These are phyloP conservation scores for Fusarium vanettenii DNA, from an alignment of 2,329 filamentous ascomycete species.

Conservation along the genomic window DNA sequence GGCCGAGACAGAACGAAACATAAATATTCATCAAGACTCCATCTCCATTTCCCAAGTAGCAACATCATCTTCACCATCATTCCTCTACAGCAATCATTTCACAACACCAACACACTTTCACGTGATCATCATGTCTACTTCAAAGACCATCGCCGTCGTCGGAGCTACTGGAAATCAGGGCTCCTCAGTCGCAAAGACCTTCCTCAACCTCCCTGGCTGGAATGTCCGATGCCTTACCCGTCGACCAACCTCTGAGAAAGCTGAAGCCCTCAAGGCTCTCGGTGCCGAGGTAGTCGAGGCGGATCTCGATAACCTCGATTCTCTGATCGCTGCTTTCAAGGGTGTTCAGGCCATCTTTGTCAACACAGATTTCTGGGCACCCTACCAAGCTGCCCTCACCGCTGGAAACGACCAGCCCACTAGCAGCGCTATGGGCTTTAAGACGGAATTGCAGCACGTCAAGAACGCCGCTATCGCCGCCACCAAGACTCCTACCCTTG, in stretches of 20 bases:
- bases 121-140: conserved; percentile 11
- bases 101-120: background rate
- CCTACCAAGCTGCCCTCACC: conserved; percentile 53
- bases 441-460: conserved; percentile 61
- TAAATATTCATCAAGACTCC: background rate
- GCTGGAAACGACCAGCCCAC: conserved; percentile 48
- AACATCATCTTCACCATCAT: background rate
- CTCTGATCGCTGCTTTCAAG: conserved; percentile 53
- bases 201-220: conserved; percentile 52
- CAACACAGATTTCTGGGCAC: conserved; percentile 64
- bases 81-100: background rate
- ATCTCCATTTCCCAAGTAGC: background rate
- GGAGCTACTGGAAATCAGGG: conserved; percentile 62
- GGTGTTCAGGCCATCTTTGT: conserved; percentile 61
- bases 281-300: conserved; percentile 58
- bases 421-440: conserved; percentile 53
- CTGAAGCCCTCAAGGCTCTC: conserved; percentile 50
- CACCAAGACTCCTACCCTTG: conserved; percentile 51
- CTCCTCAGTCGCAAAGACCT: conserved; percentile 58
- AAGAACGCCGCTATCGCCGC: conserved; percentile 66
- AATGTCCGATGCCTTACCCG: conserved; percentile 60
- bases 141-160: conserved; percentile 54
- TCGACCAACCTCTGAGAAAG: conserved; percentile 51
- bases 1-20: fast-evolving
- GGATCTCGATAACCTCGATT: conserved; percentile 54